Conservation (phyloP, 768 basidiomycete genomes). For the Rhodocollybia butyracea region DNA sequence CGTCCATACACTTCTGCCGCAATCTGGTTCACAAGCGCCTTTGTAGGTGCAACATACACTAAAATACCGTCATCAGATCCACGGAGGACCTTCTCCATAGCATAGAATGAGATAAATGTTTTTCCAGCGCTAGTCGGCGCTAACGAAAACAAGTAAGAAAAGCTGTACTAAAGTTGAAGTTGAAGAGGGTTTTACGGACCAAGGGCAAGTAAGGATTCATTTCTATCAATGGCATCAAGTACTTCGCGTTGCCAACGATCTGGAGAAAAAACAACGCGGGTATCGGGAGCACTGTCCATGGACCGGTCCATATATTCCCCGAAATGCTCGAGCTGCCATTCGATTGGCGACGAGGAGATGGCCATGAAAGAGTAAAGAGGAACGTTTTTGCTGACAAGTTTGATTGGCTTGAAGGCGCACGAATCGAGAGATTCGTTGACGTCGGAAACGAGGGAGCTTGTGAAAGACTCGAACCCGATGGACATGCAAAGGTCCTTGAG, state of each 20-base stretch:
- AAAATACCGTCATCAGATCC: constrained; percentile 63
- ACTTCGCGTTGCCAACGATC: constrained; percentile 72
- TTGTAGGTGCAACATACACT: constrained; percentile 74
- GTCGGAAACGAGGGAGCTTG: constrained; percentile 12
- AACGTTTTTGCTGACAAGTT: constrained; percentile 47
- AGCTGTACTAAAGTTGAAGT: background rate
- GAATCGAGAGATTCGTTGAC: constrained; percentile 15
- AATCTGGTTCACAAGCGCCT: constrained; percentile 69
- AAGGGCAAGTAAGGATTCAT: constrained; percentile 62
- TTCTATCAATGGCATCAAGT: constrained; percentile 57
- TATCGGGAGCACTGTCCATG: constrained; percentile 60
- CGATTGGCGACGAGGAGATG: constrained; percentile 51
- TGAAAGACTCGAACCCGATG: constrained; percentile 27
- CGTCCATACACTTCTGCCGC: constrained; percentile 73
- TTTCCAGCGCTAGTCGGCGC: constrained; percentile 74
- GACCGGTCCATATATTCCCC: constrained; percentile 72
- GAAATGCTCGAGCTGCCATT: constrained; percentile 68
- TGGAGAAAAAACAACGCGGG: constrained; percentile 58
- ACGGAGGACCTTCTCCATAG: constrained; percentile 67
- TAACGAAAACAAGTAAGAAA: constrained; percentile 19
- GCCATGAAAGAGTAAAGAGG: constrained; percentile 48
- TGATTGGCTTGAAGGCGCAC: constrained; percentile 51
- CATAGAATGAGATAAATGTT: constrained; percentile 75
- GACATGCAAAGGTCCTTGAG: constrained; percentile 48
- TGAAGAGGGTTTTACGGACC: constrained; percentile 38